These are phyloP conservation scores for Solanum pinnatisectum DNA, from an alignment of 257 asterid genomes.

Conservation along the genomic window DNA sequence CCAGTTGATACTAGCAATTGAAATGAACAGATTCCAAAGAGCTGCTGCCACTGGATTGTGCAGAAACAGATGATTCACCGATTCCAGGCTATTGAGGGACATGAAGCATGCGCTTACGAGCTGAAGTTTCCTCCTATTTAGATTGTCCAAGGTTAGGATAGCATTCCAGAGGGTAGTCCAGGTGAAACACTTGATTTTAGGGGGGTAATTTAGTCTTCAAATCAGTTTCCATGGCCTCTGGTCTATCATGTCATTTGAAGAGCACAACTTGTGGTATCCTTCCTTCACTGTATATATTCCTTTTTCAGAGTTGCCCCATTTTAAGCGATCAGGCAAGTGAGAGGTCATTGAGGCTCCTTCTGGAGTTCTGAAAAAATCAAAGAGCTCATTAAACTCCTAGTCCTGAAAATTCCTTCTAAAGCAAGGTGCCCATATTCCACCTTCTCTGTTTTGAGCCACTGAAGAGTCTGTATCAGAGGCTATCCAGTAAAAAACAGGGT, in stretches of 20 bases:
- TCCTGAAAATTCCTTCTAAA: neutral
- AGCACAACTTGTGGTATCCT: neutral
- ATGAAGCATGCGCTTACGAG: neutral
- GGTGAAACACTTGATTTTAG: neutral
- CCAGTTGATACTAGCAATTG: neutral
- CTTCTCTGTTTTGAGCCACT: neutral
- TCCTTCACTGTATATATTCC: neutral
- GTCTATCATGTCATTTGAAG: neutral
- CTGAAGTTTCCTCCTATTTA: neutral
- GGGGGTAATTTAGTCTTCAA: neutral
- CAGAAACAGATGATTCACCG: neutral
- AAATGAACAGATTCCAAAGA: neutral
- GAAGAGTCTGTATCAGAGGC: neutral
- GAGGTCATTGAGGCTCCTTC: neutral
- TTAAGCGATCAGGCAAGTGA: neutral
- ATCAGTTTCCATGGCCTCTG: neutral
- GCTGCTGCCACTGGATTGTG: neutral
- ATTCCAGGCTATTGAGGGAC: neutral
- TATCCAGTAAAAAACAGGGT: neutral
- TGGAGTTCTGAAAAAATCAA: neutral
- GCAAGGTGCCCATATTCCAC: neutral
- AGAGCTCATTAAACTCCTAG: neutral
- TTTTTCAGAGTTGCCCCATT: neutral
- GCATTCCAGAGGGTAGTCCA: neutral
- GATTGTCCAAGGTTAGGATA: neutral